Evolutionary conservation across 306 rosid genomes (phyloP), one percentile per base, ranked within the genome.

Genomic region (Dryas octopetala): DNA sequence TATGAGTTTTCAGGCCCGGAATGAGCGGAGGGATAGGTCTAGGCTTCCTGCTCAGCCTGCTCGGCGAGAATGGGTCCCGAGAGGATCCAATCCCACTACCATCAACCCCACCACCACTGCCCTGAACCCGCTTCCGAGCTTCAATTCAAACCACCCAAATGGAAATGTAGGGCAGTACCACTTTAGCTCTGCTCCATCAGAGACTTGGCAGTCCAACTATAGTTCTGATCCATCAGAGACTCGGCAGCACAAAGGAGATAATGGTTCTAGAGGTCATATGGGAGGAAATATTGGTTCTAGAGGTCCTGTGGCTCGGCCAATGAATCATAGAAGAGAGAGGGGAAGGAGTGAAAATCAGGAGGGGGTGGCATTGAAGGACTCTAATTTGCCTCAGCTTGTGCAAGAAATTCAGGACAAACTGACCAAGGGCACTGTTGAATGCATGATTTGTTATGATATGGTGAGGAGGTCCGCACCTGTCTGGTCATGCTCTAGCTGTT

Each of bases 391-490:
- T 19, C 93, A 91, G 75, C 83, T 93, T 81, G 91, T 89, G 72
- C 92, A 89, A 68, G 98, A 93, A 88, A 89, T 93, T 85, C 92
- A 91, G 80, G 98, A 93, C 81, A 93, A 89, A 84, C 91, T 93
- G 69, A 74, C 71, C 52, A 93, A 64, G 88, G 85, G 96, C 50
- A 52, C 85, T 1, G 90, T 89, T 16, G 98, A 93, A 72, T 93
- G 98, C 82, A 91, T 93, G 98, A 91, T 93, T 79, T 93, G 98
- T 77, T 93, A 87, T 75, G 98, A 93, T 45, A 89, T 86, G 91
- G 96, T 91, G 62, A 67, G 93, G 65, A 91, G 98, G 72, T 87
- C 97, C 1, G 98, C 96, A 5, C 83, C 96, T 9, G 47, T 91
- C 51, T 93, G 98, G 98, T 89, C 97, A 71, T 93, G 98, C 82